phyloP scores from a whole-genome alignment of 2,329 filamentous ascomycete species.

The Dactylellina drechsleri region DNA sequence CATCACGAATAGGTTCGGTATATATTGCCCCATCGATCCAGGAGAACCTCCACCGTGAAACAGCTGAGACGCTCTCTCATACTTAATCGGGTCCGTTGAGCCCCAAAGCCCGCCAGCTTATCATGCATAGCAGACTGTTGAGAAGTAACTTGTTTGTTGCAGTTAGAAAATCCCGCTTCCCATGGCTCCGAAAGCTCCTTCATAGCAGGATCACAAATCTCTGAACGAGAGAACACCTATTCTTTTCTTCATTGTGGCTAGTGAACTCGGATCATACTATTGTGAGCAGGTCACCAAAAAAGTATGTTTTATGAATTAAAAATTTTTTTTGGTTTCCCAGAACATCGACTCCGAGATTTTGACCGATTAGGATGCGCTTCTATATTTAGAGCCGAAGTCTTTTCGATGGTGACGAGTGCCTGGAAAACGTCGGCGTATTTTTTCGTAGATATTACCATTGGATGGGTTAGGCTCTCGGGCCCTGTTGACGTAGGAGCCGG shows the following conservation, averaged over 20 bases:
- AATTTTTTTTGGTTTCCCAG: slow-evolving; percentile 12
- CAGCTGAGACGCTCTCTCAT: slow-evolving; percentile 18
- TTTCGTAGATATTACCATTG: too few species aligned
- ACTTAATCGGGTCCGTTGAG: slow-evolving; percentile 1
- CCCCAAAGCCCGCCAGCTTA: slow-evolving; percentile 21
- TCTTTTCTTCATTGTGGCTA: background rate
- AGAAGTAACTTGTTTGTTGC: too few species aligned
- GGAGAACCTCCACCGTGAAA: background rate
- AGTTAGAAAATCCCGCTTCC: slow-evolving; percentile 4
- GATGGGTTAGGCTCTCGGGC: too few species aligned
- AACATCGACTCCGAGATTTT: slow-evolving; percentile 22
- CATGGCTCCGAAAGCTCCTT: slow-evolving; percentile 14
- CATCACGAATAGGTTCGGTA: too few species aligned
- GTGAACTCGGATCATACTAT: slow-evolving; percentile 2
- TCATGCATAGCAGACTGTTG: background rate
- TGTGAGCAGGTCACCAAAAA: slow-evolving; percentile 8
- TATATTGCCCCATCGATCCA: background rate
- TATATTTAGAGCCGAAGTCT: slow-evolving; percentile 16
- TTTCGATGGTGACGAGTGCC: background rate
- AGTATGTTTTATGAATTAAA: slow-evolving; percentile 3
- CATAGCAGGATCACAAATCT: background rate
- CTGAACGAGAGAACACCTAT: background rate
- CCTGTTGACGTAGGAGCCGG: slow-evolving; percentile 3
- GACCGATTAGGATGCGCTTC: slow-evolving; percentile 35
- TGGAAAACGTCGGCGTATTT: background rate